These are phyloP conservation scores for Apiotrichum porosum DNA, from an alignment of 1,284 basidiomycete genomes.

Conservation along the genomic window DNA sequence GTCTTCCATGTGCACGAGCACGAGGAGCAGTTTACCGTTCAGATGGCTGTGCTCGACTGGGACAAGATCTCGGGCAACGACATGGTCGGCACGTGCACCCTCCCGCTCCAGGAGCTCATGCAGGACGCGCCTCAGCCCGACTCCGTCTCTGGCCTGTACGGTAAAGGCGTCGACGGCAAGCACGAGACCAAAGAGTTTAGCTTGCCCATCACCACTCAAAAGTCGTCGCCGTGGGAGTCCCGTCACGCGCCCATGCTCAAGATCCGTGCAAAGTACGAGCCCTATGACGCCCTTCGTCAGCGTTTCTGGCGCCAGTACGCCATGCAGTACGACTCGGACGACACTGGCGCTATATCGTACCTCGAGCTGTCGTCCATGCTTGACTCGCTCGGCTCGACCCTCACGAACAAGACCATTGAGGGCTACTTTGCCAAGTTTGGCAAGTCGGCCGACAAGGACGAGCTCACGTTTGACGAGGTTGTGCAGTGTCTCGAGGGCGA, in stretches of 20 bases:
- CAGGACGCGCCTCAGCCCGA: constrained; percentile 69
- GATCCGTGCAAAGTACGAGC: constrained; percentile 83
- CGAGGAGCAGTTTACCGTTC: constrained; percentile 70
- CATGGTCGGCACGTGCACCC: constrained; percentile 67
- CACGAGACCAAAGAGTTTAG: constrained; percentile 67
- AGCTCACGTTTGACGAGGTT: constrained; percentile 72
- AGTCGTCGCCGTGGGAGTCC: constrained; percentile 45
- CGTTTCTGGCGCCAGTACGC: constrained; percentile 89
- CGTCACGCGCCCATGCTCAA: constrained; percentile 45
- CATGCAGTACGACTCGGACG: constrained; percentile 85
- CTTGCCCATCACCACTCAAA: constrained; percentile 44
- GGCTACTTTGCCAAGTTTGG: constrained; percentile 70
- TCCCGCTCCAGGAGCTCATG: constrained; percentile 68
- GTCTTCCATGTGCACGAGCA: constrained; percentile 89
- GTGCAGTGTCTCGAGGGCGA: constrained; percentile 73
- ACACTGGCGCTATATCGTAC: constrained; percentile 69
- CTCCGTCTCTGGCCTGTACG: constrained; percentile 67
- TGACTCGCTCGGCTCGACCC: constrained; percentile 90
- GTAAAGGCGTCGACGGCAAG: constrained; percentile 53
- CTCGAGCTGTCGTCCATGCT: constrained; percentile 94
- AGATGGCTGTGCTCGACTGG: constrained; percentile 86
- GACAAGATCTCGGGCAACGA: constrained; percentile 80
- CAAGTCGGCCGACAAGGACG: constrained; percentile 63
- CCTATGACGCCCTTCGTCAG: constrained; percentile 84
- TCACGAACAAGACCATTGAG: constrained; percentile 72